Conservation (phyloP, 129 eudicot species). For the Flaveria robusta region DNA sequence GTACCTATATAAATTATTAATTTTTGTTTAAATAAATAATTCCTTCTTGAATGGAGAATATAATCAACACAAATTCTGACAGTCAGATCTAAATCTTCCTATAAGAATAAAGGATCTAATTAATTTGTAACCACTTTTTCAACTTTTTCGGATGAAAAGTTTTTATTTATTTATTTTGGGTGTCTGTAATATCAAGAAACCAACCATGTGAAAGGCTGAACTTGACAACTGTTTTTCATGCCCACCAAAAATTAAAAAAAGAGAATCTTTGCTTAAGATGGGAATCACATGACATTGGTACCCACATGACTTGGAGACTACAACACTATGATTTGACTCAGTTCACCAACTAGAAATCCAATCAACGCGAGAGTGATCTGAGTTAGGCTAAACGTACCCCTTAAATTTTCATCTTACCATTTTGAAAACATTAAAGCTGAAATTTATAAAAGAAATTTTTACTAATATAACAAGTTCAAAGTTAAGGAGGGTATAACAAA, state of each 20-base stretch:
- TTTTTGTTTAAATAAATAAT: not conserved
- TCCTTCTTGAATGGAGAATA: not conserved
- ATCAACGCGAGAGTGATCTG: not conserved
- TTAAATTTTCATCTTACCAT: too few relatives aligned
- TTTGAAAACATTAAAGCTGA: too few relatives aligned
- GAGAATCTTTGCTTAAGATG: constrained; percentile 38
- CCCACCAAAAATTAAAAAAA: constrained; percentile 3
- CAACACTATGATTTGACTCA: constrained; percentile 29
- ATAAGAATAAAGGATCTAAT: not conserved
- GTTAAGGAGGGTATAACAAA: too few relatives aligned
- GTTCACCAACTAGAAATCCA: constrained; percentile 32
- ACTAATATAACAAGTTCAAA: too few relatives aligned
- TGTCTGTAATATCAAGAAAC: constrained; percentile 37
- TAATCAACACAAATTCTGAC: constrained; percentile 1
- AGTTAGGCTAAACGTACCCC: too few relatives aligned
- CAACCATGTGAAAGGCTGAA: constrained; percentile 43
- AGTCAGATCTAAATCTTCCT: constrained; percentile 6
- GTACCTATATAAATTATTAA: not conserved
- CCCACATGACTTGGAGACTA: constrained; percentile 39
- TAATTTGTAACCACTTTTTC: not conserved
- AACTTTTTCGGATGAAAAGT: constrained; percentile 10
- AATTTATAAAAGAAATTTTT: too few relatives aligned
- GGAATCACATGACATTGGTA: constrained; percentile 41
- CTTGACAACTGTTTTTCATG: constrained; percentile 38
- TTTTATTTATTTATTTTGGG: constrained; percentile 8